A percentile compares a stretch with the other conserved stretches of the same genome.
phyloP scores from a whole-genome alignment of 2,329 filamentous ascomycete species.

The Sporothrix globosa region DNA sequence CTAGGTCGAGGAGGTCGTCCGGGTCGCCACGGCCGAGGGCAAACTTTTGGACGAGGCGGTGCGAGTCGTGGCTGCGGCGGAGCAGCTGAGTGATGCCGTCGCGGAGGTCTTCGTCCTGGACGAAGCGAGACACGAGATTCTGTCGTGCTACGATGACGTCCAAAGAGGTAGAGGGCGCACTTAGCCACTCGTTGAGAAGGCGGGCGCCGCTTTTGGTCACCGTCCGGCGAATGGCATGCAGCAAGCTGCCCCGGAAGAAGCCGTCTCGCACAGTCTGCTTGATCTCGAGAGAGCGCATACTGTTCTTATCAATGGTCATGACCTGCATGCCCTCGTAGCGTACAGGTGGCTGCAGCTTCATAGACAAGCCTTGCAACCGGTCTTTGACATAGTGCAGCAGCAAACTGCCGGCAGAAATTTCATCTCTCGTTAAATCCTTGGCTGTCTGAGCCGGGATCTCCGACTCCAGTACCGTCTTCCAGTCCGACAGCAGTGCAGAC shows the following conservation, averaged over 20 bases:
- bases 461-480: slow-evolving; percentile 77
- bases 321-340: slow-evolving; percentile 73
- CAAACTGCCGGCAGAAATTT: slow-evolving; percentile 75
- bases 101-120: slow-evolving; percentile 67
- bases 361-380: slow-evolving; percentile 73
- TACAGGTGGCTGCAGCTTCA: slow-evolving; percentile 81
- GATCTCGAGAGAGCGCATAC: slow-evolving; percentile 85
- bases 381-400: slow-evolving; percentile 84
- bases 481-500: slow-evolving; percentile 50
- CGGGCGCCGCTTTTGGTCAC: slow-evolving; percentile 90
- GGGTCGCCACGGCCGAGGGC: slow-evolving; percentile 88
- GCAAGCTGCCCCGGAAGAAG: slow-evolving; percentile 75
- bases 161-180: slow-evolving; percentile 83
- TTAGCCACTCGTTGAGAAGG: slow-evolving; percentile 79
- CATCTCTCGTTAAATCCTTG: slow-evolving; percentile 64
- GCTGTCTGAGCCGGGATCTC: slow-evolving; percentile 60
- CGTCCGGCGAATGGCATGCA: slow-evolving; percentile 87
- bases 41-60: slow-evolving; percentile 91
- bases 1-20: slow-evolving; percentile 84
- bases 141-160: slow-evolving; percentile 76
- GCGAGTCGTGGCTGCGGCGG: slow-evolving; percentile 77
- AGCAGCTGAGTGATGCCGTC: slow-evolving; percentile 71
- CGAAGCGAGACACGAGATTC: slow-evolving; percentile 77
- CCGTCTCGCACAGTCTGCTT: slow-evolving; percentile 83
- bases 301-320: slow-evolving; percentile 92